A percentile compares a stretch with the other conserved stretches of the same genome.
These are phyloP conservation scores for Candida buenavistaensis DNA, from an alignment of 1,139 yeast species.

Conservation along the genomic window DNA sequence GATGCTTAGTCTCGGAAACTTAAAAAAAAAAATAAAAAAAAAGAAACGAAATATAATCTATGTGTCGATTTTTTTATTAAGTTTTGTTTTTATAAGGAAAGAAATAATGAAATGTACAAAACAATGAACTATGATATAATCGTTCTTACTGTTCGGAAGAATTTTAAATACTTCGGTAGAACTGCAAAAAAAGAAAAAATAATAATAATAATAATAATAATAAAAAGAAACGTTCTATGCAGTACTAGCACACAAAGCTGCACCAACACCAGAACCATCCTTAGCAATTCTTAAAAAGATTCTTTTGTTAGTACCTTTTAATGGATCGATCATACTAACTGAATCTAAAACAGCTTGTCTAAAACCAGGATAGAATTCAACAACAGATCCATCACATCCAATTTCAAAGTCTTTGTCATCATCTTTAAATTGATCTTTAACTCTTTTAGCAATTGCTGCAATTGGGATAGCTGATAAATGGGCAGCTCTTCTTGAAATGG, in stretches of 20 bases:
- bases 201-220: no score
- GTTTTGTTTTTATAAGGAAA: not conserved
- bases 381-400: slow-evolving; percentile 94
- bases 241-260: slow-evolving; percentile 76
- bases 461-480: slow-evolving; percentile 83
- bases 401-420: slow-evolving; percentile 75
- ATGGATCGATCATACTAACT: slow-evolving; percentile 64
- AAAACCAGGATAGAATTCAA: slow-evolving; percentile 89
- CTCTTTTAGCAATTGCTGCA: slow-evolving; percentile 62
- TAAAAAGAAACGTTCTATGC: slow-evolving; percentile 1
- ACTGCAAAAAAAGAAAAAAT: no score
- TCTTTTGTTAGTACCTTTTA: slow-evolving; percentile 68
- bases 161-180: no score
- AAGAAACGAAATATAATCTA: no score
- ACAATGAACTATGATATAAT: no score
- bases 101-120: no score
- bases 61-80: not conserved
- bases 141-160: no score
- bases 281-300: slow-evolving; percentile 77
- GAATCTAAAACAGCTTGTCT: slow-evolving; percentile 77
- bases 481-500: slow-evolving; percentile 84
- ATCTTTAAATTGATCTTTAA: slow-evolving; percentile 44
- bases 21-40: no score
- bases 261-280: slow-evolving; percentile 96
- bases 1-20: no score